Evolutionary conservation across 768 basidiomycete species (phyloP).

Genomic region (Cystofilobasidium macerans): DNA sequence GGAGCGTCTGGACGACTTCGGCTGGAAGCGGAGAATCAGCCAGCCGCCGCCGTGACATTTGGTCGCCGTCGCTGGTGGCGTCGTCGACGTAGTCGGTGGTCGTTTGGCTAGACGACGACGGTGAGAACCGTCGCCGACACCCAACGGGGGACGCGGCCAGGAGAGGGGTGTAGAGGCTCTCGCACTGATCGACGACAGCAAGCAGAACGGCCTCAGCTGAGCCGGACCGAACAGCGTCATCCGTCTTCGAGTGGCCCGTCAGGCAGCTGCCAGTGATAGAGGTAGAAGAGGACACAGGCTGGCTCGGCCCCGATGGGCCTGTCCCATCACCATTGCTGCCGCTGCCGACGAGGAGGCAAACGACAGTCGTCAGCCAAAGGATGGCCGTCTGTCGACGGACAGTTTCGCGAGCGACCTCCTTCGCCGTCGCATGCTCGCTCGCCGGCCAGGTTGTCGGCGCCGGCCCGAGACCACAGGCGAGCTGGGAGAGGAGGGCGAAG

Average conservation of each 20-base stretch:
- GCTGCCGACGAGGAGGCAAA: conserved; percentile 1
- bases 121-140: neutral
- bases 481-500: neutral
- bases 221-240: neutral
- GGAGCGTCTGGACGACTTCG: conserved; percentile 10
- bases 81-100: too few relatives aligned
- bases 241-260: neutral
- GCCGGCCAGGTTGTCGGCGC: neutral
- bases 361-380: conserved; percentile 17
- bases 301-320: too few relatives aligned
- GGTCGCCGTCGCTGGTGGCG: too few relatives aligned
- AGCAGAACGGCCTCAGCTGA: neutral
- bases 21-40: neutral
- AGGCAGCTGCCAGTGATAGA: neutral
- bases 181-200: neutral
- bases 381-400: conserved; percentile 14
- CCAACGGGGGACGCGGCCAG: neutral
- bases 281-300: neutral
- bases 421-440: neutral
- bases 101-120: neutral
- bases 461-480: neutral
- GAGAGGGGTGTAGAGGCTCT: neutral
- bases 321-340: too few relatives aligned
- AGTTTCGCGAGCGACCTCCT: conserved; percentile 1
- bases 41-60: too few relatives aligned